Evolutionary conservation across 306 rosid genomes (phyloP).

Genomic region (apple (Malus domestica)): ASM211411v1 NC_041789.1:29729001-29729500

Average conservation of each 20-base stretch:
- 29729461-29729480: no score
- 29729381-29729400: no score
- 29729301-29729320: not conserved
- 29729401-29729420: no score
- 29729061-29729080: slow-evolving; percentile 31
- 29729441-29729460: no score
- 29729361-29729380: not conserved
- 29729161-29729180: slow-evolving; percentile 21
- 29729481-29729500: no score
- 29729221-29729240: not conserved
- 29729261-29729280: not conserved
- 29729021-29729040: slow-evolving; percentile 70
- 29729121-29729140: not conserved
- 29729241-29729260: not conserved
- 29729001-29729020: slow-evolving; percentile 46
- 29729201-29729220: not conserved
- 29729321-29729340: not conserved
- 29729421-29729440: no score
- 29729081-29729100: slow-evolving; percentile 8
- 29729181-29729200: not conserved
- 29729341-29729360: not conserved
- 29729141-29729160: slow-evolving; percentile 1
- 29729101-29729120: not conserved
- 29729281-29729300: not conserved
- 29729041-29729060: slow-evolving; percentile 29